Percentiles rank a stretch among this genome's conserved stretches.
Conservation (phyloP, 805 yeast genomes). For the Maudiozyma barnettii region DNA sequence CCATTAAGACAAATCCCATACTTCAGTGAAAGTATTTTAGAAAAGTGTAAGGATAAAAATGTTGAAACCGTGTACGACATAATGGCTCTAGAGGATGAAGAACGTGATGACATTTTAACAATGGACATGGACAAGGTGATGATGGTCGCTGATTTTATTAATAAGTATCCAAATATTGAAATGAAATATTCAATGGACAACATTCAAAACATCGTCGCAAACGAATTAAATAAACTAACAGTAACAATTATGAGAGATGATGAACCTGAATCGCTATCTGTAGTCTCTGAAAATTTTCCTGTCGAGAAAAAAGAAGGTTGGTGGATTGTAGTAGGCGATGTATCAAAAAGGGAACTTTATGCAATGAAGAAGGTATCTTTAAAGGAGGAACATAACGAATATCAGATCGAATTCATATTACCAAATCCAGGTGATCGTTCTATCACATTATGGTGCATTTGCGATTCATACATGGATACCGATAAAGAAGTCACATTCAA, state of each 20-base stretch:
- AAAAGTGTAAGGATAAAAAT: conserved; percentile 42
- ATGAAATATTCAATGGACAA: conserved; percentile 42
- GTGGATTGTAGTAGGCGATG: conserved; percentile 86
- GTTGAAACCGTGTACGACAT: conserved; percentile 74
- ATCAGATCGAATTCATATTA: conserved; percentile 46
- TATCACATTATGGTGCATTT: conserved; percentile 72
- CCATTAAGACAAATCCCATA: conserved; percentile 77
- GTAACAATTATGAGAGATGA: conserved; percentile 63
- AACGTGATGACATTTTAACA: conserved; percentile 51
- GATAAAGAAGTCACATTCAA: conserved; percentile 68
- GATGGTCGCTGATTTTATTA: conserved; percentile 78
- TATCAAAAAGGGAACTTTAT: conserved; percentile 47
- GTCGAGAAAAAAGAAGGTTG: conserved; percentile 45
- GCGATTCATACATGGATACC: conserved; percentile 88
- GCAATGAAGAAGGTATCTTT: conserved; percentile 62
- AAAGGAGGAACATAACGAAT: conserved; percentile 40
- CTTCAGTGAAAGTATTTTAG: conserved; percentile 39
- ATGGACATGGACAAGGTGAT: conserved; percentile 42
- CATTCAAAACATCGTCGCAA: conserved; percentile 34
- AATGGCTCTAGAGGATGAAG: conserved; percentile 64
- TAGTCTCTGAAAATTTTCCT: conserved; percentile 53
- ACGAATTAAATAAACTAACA: conserved; percentile 39
- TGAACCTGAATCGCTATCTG: conserved; percentile 57
- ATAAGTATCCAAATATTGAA: conserved; percentile 82
- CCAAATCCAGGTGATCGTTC: conserved; percentile 53